Conservation (phyloP, 805 yeast species). For the Candida gorgasii region DNA sequence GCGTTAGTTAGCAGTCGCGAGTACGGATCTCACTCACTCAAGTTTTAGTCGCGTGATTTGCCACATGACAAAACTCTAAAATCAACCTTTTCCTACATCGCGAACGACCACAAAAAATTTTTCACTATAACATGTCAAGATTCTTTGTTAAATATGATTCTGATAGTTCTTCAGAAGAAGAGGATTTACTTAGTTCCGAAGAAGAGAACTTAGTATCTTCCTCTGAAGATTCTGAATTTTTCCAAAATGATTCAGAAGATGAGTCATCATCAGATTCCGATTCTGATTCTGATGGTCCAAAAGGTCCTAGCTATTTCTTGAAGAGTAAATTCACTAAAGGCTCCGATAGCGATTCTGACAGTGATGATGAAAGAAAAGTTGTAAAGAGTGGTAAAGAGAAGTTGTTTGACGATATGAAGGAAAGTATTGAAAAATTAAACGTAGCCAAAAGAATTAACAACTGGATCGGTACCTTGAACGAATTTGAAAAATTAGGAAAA, state of each 20-base stretch:
- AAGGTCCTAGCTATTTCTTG: slow-evolving; percentile 57
- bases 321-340: slow-evolving; percentile 49
- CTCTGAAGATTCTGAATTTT: slow-evolving; percentile 53
- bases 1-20: slow-evolving; percentile 2
- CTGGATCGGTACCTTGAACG: slow-evolving; percentile 74
- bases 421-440: slow-evolving; percentile 65
- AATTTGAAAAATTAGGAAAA: slow-evolving; percentile 78
- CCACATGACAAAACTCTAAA: slow-evolving; percentile 1
- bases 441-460: slow-evolving; percentile 67
- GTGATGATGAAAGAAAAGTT: slow-evolving; percentile 77
- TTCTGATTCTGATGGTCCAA: slow-evolving; percentile 33
- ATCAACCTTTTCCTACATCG: slow-evolving; percentile 5
- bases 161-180: slow-evolving; percentile 54
- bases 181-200: slow-evolving; percentile 53
- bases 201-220: slow-evolving; percentile 51
- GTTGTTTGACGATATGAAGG: slow-evolving; percentile 81
- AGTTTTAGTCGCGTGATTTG: background rate
- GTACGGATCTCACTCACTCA: too few relatives aligned
- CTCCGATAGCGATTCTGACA: slow-evolving; percentile 52
- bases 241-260: slow-evolving; percentile 36
- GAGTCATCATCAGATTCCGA: slow-evolving; percentile 33
- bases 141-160: slow-evolving; percentile 75
- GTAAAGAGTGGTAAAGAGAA: slow-evolving; percentile 94
- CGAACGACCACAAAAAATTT: slow-evolving; percentile 2
- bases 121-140: slow-evolving; percentile 65